A percentile compares a stretch with the other conserved stretches of the same genome.
Conservation (phyloP, 1,139 yeast genomes). For the Candida tetrigidarum region DNA sequence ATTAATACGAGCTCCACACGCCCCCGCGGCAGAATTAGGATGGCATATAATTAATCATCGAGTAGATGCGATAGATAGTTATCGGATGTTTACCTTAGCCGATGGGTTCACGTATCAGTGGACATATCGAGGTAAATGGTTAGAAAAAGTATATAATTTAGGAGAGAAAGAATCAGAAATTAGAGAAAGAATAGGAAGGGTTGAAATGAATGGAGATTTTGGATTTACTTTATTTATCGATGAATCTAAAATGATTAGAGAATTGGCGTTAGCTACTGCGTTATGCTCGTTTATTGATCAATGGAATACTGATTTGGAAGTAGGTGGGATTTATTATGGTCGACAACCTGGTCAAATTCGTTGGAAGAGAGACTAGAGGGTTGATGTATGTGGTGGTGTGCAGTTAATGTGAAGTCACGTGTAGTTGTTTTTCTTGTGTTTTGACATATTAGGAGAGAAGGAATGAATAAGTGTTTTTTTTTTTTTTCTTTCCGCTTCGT, state of each 20-base stretch:
- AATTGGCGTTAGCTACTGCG: conserved; percentile 62
- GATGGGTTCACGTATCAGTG: conserved; percentile 67
- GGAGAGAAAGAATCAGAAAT: conserved; percentile 68
- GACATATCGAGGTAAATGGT: conserved; percentile 61
- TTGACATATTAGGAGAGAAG: no score
- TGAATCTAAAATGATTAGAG: conserved; percentile 55
- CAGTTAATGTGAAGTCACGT: no score
- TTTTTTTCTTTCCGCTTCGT: conserved; percentile 10
- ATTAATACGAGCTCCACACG: conserved; percentile 51
- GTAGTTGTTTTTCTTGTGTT: no score
- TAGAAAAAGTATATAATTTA: conserved; percentile 57
- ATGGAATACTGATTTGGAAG: conserved; percentile 63
- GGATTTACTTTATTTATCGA: conserved; percentile 61
- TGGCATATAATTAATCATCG: conserved; percentile 63
- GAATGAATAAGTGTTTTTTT: no score
- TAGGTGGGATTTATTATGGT: conserved; percentile 65
- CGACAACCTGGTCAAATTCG: conserved; percentile 54
- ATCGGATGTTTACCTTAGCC: conserved; percentile 59
- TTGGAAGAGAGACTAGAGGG: conserved; percentile 58
- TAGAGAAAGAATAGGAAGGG: conserved; percentile 61
- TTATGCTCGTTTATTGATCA: conserved; percentile 64
- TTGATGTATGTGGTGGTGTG: no score
- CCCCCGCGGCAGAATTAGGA: conserved; percentile 59
- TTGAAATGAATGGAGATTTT: conserved; percentile 47
- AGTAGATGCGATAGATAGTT: conserved; percentile 65